phyloP scores from a whole-genome alignment of 2,329 filamentous ascomycete genomes.

The Boeremia exigua region DNA sequence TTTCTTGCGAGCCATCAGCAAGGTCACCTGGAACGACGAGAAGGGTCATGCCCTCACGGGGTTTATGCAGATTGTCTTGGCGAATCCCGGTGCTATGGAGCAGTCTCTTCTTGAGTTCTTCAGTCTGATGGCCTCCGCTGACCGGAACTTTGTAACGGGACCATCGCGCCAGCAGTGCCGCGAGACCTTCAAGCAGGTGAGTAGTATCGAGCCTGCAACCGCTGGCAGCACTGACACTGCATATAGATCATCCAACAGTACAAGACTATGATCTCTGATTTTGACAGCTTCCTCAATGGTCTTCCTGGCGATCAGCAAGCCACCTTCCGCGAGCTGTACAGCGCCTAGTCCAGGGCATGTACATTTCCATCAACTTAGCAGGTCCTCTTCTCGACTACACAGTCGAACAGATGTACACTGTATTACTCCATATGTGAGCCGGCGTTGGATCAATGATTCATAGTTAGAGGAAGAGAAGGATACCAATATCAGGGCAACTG shows the following conservation, averaged over 20 bases:
- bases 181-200: slow-evolving; percentile 70
- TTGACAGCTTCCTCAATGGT: slow-evolving; percentile 58
- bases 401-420: not conserved
- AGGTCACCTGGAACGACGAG: slow-evolving; percentile 87
- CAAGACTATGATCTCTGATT: slow-evolving; percentile 61
- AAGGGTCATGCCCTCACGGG: slow-evolving; percentile 93
- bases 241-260: slow-evolving; percentile 60
- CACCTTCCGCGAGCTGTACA: slow-evolving; percentile 53
- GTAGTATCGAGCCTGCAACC: slow-evolving; percentile 34
- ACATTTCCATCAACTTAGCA: slow-evolving; percentile 1
- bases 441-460: slow-evolving; percentile 33
- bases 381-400: not conserved
- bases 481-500: slow-evolving; percentile 21
- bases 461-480: slow-evolving; percentile 34
- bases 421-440: slow-evolving; percentile 27
- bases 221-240: slow-evolving; percentile 21
- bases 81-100: slow-evolving; percentile 93
- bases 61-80: slow-evolving; percentile 82
- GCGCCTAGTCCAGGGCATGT: slow-evolving; percentile 27
- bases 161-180: slow-evolving; percentile 67
- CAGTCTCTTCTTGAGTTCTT: slow-evolving; percentile 83
- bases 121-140: slow-evolving; percentile 76
- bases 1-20: slow-evolving; percentile 81
- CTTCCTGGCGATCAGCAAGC: slow-evolving; percentile 53
- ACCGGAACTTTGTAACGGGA: slow-evolving; percentile 61